phyloP scores from a whole-genome alignment of 2,329 filamentous ascomycete genomes.

The Arthrobotrys pseudoclavata region DNA sequence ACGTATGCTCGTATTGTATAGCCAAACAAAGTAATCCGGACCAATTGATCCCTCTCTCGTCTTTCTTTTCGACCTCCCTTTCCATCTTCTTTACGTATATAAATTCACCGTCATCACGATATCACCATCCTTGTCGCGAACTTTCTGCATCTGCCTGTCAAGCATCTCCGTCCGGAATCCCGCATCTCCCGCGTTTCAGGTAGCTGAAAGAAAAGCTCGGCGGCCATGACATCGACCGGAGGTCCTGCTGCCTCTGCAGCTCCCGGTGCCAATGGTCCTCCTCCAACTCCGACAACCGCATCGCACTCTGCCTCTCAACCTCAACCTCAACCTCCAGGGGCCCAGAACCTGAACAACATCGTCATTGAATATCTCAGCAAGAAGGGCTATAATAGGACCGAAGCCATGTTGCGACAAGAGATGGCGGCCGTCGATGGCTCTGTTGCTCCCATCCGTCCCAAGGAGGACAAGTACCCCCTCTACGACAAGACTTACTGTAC shows the following conservation, averaged over 20 bases:
- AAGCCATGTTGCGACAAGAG: slow-evolving; percentile 91
- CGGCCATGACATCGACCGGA: slow-evolving; percentile 39
- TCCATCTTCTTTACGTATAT: too few relatives aligned
- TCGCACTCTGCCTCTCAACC: not conserved
- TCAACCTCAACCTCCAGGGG: not conserved
- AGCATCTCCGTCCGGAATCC: not conserved
- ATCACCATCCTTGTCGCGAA: too few relatives aligned
- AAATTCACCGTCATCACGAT: not conserved
- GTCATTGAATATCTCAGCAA: slow-evolving; percentile 96
- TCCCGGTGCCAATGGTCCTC: slow-evolving; percentile 23
- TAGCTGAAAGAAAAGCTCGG: not conserved
- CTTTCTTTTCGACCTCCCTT: too few relatives aligned
- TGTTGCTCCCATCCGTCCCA: slow-evolving; percentile 78
- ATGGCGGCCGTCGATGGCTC: slow-evolving; percentile 85
- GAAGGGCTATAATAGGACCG: slow-evolving; percentile 91
- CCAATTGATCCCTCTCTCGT: too few relatives aligned
- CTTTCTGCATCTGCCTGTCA: not conserved
- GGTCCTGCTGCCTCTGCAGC: slow-evolving; percentile 39
- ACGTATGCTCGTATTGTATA: not conserved
- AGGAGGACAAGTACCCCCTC: slow-evolving; percentile 78
- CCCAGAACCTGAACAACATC: slow-evolving; percentile 62
- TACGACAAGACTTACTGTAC: slow-evolving; percentile 79
- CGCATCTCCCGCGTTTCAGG: not conserved
- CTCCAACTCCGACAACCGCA: slow-evolving; percentile 16
- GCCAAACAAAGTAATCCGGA: too few relatives aligned